Evolutionary conservation across 2,329 filamentous ascomycete genomes (phyloP).

Genomic region (Aspergillus sp.): DNA sequence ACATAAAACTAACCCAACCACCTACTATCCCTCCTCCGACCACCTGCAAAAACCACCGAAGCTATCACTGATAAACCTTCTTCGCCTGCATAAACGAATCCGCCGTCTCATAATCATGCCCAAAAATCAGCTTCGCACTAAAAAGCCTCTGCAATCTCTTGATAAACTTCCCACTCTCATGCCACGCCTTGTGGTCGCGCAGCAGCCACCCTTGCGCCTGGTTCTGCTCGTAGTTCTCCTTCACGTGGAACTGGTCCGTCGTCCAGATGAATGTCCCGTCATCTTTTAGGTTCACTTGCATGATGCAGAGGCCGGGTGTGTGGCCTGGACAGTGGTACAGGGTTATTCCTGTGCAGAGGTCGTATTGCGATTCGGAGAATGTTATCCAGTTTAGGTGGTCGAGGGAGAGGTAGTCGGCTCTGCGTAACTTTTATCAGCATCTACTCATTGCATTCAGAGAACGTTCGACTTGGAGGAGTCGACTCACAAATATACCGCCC

Average conservation of each 20-base stretch:
- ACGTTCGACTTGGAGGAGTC: too few species aligned
- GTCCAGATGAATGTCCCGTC: constrained; percentile 48
- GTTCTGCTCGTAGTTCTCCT: constrained; percentile 43
- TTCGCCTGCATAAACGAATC: not conserved
- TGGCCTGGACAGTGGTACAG: constrained; percentile 44
- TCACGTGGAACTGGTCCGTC: constrained; percentile 46
- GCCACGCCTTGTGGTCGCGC: constrained; percentile 45
- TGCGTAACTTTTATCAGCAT: not conserved
- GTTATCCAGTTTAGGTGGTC: constrained; percentile 49
- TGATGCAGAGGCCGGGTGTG: constrained; percentile 40
- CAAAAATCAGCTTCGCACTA: constrained; percentile 37
- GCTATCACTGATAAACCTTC: not conserved
- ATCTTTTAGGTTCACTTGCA: constrained; percentile 43
- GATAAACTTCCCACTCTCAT: constrained; percentile 40
- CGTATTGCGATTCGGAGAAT: constrained; percentile 44
- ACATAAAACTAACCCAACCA: too few species aligned
- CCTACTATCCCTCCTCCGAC: too few species aligned
- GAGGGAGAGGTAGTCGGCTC: constrained; percentile 39
- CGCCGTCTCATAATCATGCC: constrained; percentile 31
- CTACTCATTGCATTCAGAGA: not conserved
- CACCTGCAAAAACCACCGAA: not conserved
- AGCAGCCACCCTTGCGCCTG: constrained; percentile 43
- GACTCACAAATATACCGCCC: constrained; percentile 42
- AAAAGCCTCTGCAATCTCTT: constrained; percentile 35
- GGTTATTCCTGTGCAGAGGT: constrained; percentile 47